Percentiles rank a stretch among this genome's conserved stretches.
Evolutionary conservation across 257 asterid species (phyloP).

Genomic region (Salvia rosmarinus): DNA sequence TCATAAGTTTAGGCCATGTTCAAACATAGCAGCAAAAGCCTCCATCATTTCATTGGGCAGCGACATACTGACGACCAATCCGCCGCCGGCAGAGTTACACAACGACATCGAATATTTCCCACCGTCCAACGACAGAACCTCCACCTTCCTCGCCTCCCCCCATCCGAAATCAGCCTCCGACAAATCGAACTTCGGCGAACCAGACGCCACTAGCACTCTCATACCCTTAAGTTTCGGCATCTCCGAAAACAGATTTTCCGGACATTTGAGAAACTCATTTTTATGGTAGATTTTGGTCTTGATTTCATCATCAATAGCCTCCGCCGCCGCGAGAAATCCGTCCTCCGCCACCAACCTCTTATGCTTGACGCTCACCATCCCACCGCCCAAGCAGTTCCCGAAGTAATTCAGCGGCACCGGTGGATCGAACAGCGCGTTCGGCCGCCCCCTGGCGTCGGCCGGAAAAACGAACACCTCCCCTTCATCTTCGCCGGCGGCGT

Average conservation of each 20-base stretch:
- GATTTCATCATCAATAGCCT: constrained; percentile 36
- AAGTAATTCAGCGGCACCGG: constrained; percentile 37
- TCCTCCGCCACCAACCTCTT: no score
- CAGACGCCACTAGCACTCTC: constrained; percentile 32
- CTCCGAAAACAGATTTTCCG: constrained; percentile 33
- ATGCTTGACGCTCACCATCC: constrained; percentile 4
- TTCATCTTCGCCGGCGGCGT: neutral
- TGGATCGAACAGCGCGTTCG: constrained; percentile 9
- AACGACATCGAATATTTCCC: constrained; percentile 37
- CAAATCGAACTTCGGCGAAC: constrained; percentile 48
- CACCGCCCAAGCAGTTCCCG: constrained; percentile 45
- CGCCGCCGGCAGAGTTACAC: constrained; percentile 37
- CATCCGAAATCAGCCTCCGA: constrained; percentile 44
- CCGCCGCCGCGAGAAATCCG: constrained; percentile 40
- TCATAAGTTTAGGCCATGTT: neutral
- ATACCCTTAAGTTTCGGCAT: neutral
- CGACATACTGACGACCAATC: constrained; percentile 47
- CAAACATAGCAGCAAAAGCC: constrained; percentile 35
- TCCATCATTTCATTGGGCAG: constrained; percentile 44
- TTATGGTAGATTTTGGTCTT: constrained; percentile 10
- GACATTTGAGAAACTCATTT: constrained; percentile 19
- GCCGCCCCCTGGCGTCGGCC: constrained; percentile 37
- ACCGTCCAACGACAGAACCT: constrained; percentile 39
- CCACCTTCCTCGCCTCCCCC: constrained; percentile 45
- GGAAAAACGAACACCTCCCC: constrained; percentile 28